phyloP scores from a whole-genome alignment of 345 rosid genomes.

The Eucalyptus cladocalyx region DNA sequence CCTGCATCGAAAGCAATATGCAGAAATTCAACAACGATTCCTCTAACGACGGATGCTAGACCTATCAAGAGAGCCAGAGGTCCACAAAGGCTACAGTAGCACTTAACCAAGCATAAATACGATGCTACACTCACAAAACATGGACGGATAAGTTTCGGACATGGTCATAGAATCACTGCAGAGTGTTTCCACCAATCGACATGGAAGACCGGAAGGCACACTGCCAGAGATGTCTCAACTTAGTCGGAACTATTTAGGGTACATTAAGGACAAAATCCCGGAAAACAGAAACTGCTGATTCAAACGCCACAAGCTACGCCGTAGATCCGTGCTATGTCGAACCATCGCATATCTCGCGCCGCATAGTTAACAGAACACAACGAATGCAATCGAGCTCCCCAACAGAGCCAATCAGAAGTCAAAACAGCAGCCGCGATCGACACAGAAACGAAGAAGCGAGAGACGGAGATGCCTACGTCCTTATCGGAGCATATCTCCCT shows the following conservation, averaged over 20 bases:
- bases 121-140: not conserved
- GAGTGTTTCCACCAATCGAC: not conserved
- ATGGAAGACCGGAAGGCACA: not conserved
- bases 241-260: not conserved
- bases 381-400: not conserved
- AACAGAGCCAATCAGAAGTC: not conserved
- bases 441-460: not conserved
- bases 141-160: not conserved
- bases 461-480: slow-evolving; percentile 12
- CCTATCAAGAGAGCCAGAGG: not conserved
- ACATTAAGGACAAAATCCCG: not conserved
- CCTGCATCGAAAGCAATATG: slow-evolving; percentile 16
- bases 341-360: not conserved
- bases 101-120: not conserved
- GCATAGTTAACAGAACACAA: not conserved
- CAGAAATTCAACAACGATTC: not conserved
- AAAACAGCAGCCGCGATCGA: not conserved
- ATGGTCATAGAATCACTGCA: not conserved
- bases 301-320: not conserved
- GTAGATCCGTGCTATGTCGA: not conserved
- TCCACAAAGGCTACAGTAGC: not conserved
- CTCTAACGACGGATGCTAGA: not conserved
- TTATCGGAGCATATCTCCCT: slow-evolving; percentile 42
- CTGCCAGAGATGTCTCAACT: not conserved
- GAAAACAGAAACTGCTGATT: not conserved